Evolutionary conservation across 2,329 filamentous ascomycete genomes (phyloP), one percentile per base, ranked within the genome.

Genomic region (Blastomyces gilchristii): DNA sequence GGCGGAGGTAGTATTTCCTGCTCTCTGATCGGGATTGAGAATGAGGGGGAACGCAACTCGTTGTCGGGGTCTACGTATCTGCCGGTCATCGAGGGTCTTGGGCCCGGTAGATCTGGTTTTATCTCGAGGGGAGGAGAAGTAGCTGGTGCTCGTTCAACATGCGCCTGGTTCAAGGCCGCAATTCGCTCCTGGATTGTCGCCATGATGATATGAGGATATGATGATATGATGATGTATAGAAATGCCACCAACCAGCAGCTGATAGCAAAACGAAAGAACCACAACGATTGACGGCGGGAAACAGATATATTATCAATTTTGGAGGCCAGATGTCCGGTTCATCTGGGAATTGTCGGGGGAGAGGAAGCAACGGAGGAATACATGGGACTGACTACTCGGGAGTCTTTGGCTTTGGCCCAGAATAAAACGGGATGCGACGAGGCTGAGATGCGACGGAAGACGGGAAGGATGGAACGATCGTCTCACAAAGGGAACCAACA

Each of bases 111-210:
- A 61, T 68, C 64, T 45, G 69, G 71, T 62, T 54, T 67, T 8
- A 56, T 45, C 61, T 67, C 65, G 60, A 41, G 69, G 61, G 70
- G 65, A 57, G 69, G 65, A 56, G 72, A 71, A 65, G 70, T 68
- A 54, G 67, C 70, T 57, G 72, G 70, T 62, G 71, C 69, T 60
- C 73, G 72, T 59, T 72, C 74, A 62, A 76, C 68, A 65, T 79
- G 78, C 50, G 75, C 72, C 64, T 75, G 73, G 64, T 79, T 79
- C 62, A 80, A 70, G 43, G 77, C 74, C 62, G 76, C 75, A 63
- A 80, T 79, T 56, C 78, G 76, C 68, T 79, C 71, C 67, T 79
- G 76, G 54, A 80, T 76, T 76, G 78, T 78, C 31, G 54, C 64
- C 61, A 63, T 53, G 25, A 9, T 49, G 47, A 9, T 49, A 2